Base-by-base conservation (phyloP, 2,329 filamentous ascomycete species). In the Geosmithia flava region DNA sequence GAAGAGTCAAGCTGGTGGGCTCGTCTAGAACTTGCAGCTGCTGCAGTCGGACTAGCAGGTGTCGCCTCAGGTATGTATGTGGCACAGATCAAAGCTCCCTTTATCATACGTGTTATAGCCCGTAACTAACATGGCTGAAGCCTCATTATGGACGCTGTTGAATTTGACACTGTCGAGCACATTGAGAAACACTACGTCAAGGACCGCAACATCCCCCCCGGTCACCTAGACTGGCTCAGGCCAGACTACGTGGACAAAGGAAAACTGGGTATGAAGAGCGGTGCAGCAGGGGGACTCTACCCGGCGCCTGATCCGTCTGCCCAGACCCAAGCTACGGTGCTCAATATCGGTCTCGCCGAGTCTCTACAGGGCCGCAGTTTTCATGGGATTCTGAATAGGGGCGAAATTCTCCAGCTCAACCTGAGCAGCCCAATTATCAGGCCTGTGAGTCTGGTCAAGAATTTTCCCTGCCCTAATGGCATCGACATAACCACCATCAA, bases 151-250 rank as follows among this genome's bases (percentile, higher is more conserved):
- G 69, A 74, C 50, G 59, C 60, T 8, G 68, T 77, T 20, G 74
- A 73, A 1, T 60, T 78, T 1, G 74, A 78, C 47, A 77, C 72
- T 0, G 71, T 77, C 3, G 63, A 68, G 0, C 67, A 73, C 46
- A 77, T 78, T 47, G 74, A 78, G 50, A 53, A 68, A 27, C 69
- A 77, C 50, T 77, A 78, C 54, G 62, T 76, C 48, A 52, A 65
- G 2, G 74, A 77, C 54, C 68, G 74, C 3, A 62, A 65, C 1
- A 59, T 76, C 0, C 54, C 62, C 2, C 47, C 59, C 29, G 11
- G 11, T 11, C 29, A 30, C 29, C 11, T 30, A 11, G 29, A 30
- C 29, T 30, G 29, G 29, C 29, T 62, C 50, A 58, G 78, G 2
- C 58, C 65, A 17, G 57, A 61, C 6, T 78, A 70, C 53, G 57